A percentile compares a stretch with the other conserved stretches of the same genome.
Evolutionary conservation across 2,329 filamentous ascomycete genomes (phyloP).

Genomic region (Colletotrichum plurivorum): DNA sequence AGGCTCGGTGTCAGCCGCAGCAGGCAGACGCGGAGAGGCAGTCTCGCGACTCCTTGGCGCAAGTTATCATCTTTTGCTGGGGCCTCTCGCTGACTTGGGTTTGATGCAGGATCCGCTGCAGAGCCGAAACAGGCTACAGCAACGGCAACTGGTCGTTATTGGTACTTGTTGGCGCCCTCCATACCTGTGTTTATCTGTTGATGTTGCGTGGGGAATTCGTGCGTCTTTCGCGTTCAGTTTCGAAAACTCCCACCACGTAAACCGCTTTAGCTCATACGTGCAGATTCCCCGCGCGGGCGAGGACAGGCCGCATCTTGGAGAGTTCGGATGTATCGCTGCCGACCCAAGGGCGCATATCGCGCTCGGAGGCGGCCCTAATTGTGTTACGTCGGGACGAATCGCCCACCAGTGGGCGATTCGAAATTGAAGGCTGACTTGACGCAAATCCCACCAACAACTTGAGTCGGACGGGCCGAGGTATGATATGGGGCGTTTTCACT

Average conservation of each 20-base stretch:
- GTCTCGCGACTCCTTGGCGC: slow-evolving; percentile 7
- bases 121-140: slow-evolving; percentile 7
- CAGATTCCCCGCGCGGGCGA: not conserved
- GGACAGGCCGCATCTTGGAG: not conserved
- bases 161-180: too few species aligned
- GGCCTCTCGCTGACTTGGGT: not conserved
- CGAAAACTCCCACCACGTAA: too few species aligned
- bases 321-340: not conserved
- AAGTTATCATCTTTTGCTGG: slow-evolving; percentile 4
- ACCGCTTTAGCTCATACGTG: not conserved
- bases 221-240: too few species aligned
- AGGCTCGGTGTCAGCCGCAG: slow-evolving; percentile 2
- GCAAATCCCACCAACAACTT: slow-evolving; percentile 6
- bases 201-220: too few species aligned
- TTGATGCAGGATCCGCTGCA: slow-evolving; percentile 14
- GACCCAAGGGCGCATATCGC: not conserved
- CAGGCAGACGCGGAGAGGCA: not conserved
- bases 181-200: too few species aligned
- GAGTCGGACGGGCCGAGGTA: slow-evolving; percentile 2
- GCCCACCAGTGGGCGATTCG: not conserved
- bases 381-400: not conserved
- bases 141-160: too few species aligned
- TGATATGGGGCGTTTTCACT: not conserved
- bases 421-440: slow-evolving; percentile 8
- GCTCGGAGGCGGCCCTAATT: not conserved